These are phyloP conservation scores for Moesziomyces parantarcticus DNA, from an alignment of 1,284 basidiomycete species.

Conservation along the genomic window DNA sequence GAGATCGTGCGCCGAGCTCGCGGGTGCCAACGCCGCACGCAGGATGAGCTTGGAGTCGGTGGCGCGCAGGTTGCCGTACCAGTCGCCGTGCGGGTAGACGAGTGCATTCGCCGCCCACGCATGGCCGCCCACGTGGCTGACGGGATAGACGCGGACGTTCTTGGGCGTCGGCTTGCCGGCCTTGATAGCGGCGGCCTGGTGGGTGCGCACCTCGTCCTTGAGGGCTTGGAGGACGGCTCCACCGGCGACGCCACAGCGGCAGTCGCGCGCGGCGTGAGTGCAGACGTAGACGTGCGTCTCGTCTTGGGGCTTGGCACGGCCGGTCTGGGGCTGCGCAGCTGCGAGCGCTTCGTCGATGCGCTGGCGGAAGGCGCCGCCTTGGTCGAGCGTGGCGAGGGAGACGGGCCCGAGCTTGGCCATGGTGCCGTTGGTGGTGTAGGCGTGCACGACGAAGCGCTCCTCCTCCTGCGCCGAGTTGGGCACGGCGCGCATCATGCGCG, in stretches of 20 bases:
- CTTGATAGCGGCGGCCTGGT: conserved; percentile 45
- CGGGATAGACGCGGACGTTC: conserved; percentile 47
- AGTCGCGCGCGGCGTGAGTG: conserved; percentile 67
- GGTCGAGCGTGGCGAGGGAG: conserved; percentile 54
- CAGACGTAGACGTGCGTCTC: conserved; percentile 67
- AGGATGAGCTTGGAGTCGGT: conserved; percentile 51
- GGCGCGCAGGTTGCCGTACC: conserved; percentile 62
- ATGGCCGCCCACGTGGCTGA: conserved; percentile 65
- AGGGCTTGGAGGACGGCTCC: conserved; percentile 59
- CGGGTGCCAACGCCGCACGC: conserved; percentile 61
- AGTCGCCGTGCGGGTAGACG: conserved; percentile 65
- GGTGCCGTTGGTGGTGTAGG: conserved; percentile 49
- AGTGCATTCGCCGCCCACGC: conserved; percentile 66
- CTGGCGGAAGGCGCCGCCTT: conserved; percentile 24
- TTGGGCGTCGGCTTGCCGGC: conserved; percentile 30
- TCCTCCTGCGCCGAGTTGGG: conserved; percentile 52
- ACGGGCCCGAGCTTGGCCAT: conserved; percentile 52
- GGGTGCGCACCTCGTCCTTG: conserved; percentile 44
- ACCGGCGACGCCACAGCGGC: conserved; percentile 68
- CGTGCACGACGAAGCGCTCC: conserved; percentile 52
- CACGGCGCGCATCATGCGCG: conserved; percentile 48
- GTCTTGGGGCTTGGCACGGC: conserved; percentile 13
- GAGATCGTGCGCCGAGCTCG: conserved; percentile 60
- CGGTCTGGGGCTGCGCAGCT: conserved; percentile 31
- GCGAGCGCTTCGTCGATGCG: conserved; percentile 37